phyloP scores from a whole-genome alignment of 306 rosid genomes.

The Rubus idaeus region DNA sequence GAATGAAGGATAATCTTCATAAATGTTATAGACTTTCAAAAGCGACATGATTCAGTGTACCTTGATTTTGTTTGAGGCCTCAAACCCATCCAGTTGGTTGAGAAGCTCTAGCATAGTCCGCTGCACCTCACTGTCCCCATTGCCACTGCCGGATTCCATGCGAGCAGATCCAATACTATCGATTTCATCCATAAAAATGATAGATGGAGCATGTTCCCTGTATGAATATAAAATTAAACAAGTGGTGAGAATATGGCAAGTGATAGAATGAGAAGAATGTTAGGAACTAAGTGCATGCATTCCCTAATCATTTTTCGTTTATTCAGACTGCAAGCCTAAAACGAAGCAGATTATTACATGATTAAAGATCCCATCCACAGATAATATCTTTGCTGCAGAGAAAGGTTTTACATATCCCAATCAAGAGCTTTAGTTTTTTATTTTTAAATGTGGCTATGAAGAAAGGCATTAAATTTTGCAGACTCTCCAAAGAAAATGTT shows the following conservation, averaged over 20 bases:
- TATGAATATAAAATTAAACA: conserved; percentile 17
- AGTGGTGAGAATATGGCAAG: neutral
- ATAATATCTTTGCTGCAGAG: neutral
- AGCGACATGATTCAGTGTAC: conserved; percentile 32
- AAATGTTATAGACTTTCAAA: neutral
- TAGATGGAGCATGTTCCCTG: conserved; percentile 99
- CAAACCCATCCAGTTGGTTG: conserved; percentile 99
- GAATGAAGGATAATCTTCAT: neutral
- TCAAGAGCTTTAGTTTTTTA: neutral
- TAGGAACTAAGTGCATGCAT: neutral
- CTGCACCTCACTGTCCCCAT: conserved; percentile 99
- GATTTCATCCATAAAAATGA: conserved; percentile 98
- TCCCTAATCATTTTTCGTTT: neutral
- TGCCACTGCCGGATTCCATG: conserved; percentile 99
- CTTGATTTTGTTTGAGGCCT: conserved; percentile 99
- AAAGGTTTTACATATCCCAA: neutral
- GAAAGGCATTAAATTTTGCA: neutral
- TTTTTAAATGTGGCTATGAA: neutral
- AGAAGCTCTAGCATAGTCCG: conserved; percentile 99
- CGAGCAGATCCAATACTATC: conserved; percentile 99
- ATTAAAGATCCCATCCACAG: conserved; percentile 3
- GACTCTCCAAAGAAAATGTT: neutral
- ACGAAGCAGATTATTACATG: neutral
- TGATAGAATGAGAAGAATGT: neutral
- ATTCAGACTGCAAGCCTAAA: neutral